Evolutionary conservation across 2,329 filamentous ascomycete genomes (phyloP).

Genomic region (Leptographium radiaticola): DNA sequence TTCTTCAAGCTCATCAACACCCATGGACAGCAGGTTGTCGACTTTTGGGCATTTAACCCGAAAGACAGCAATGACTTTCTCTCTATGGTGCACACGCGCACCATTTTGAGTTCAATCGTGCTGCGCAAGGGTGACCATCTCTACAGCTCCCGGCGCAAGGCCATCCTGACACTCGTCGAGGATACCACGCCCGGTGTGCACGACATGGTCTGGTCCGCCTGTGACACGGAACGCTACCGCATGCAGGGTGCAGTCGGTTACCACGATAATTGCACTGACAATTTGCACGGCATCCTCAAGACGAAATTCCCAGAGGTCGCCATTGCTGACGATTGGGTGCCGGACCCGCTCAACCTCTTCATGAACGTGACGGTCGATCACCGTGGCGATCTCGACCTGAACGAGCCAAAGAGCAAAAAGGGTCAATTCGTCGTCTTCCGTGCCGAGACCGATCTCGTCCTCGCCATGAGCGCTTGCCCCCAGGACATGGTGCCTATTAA

Average conservation of each 20-base stretch:
- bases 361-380: conserved; percentile 28
- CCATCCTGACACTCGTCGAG: conserved; percentile 21
- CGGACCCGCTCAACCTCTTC: conserved; percentile 28
- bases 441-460: conserved; percentile 22
- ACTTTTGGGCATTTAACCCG: conserved; percentile 33
- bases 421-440: conserved; percentile 22
- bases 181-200: conserved; percentile 25
- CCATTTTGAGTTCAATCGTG: conserved; percentile 17
- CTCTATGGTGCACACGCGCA: conserved; percentile 26
- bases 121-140: conserved; percentile 19
- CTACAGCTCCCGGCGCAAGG: conserved; percentile 21
- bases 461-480: conserved; percentile 28
- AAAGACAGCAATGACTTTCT: conserved; percentile 19
- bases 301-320: conserved; percentile 14
- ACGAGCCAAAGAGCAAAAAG: conserved; percentile 19
- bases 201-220: conserved; percentile 27
- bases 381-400: conserved; percentile 19
- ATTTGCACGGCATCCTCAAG: conserved; percentile 20
- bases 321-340: conserved; percentile 20
- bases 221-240: conserved; percentile 23
- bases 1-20: conserved; percentile 32
- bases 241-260: conserved; percentile 22
- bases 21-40: conserved; percentile 33
- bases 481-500: conserved; percentile 26
- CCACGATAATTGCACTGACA: conserved; percentile 27